Base-by-base conservation (phyloP, 331 rosid species). In the Acacia concinna region DNA sequence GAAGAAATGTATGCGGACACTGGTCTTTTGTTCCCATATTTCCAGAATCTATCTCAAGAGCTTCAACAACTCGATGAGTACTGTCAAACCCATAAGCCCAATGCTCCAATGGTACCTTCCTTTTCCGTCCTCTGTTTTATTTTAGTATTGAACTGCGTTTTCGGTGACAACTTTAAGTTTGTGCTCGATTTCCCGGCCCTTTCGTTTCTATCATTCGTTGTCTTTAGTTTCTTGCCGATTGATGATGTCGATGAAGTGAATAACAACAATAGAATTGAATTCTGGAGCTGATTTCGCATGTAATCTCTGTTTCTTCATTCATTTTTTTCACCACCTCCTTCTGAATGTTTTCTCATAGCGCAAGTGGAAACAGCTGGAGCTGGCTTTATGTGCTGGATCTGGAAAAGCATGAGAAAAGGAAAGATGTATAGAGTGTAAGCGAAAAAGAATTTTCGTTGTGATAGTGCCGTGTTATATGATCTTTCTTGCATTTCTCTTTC, bases 1-100 rank as follows among this genome's bases (percentile, higher is more conserved):
- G 70, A 68, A 71, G 88, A 91, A 88, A 95, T 95, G 98, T 93
- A 84, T 84, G 97, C 97, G 27, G 97, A 91, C 27, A 81, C 90
- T 25, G 96, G 88, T 75, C 83, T 93, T 83, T 66, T 90, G 85
- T 86, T 91, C 84, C 96, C 99, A 21, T 92, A 82, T 78, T 88
- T 90, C 47, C 99, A 87, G 85, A 87, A 84, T 69, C 87, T 84
- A 83, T 89, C 96, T 80, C 94, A 78, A 27, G 98, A 90, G 28
- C 84, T 89, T 85, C 99, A 91, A 47, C 99, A 91, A 44, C 91
- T 88, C 75, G 97, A 95, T 66, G 97, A 95, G 56, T 91, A 89
- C 74, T 92, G 89, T 88, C 85, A 82, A 86, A 76, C 77, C 84
- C 94, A 86, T 25, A 89, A 86, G 82, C 79, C 81, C 83, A 84